A percentile compares a stretch with the other conserved stretches of the same genome.
phyloP scores from a whole-genome alignment of 495 filamentous ascomycete species.

The Lophium mytilinum region DNA sequence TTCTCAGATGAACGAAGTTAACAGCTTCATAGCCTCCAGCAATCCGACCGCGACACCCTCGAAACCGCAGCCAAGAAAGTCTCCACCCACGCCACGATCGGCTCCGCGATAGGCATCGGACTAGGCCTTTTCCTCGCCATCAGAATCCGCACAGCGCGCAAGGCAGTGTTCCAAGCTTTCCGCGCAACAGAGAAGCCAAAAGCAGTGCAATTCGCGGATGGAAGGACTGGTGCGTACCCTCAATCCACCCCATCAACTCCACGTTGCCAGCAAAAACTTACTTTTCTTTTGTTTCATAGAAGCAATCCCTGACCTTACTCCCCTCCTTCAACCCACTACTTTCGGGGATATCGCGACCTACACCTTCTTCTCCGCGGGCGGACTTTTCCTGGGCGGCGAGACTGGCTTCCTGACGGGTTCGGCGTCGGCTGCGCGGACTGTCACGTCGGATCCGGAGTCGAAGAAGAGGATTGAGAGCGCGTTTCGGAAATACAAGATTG shows the following conservation, averaged over 20 bases:
- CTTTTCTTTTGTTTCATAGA: slow-evolving; percentile 36
- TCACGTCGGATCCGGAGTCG: slow-evolving; percentile 47
- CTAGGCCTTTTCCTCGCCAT: slow-evolving; percentile 52
- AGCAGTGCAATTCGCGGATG: slow-evolving; percentile 53
- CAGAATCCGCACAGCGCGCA: slow-evolving; percentile 46
- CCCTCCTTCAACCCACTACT: slow-evolving; percentile 46
- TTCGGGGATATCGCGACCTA: slow-evolving; percentile 57
- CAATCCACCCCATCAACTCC: not conserved
- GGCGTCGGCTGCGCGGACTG: slow-evolving; percentile 41
- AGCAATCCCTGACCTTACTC: slow-evolving; percentile 52
- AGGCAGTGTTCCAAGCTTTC: slow-evolving; percentile 51
- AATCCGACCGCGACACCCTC: slow-evolving; percentile 52
- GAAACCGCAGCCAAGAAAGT: slow-evolving; percentile 45
- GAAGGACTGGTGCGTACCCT: slow-evolving; percentile 42
- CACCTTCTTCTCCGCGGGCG: slow-evolving; percentile 52
- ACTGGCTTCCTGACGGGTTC: slow-evolving; percentile 50
- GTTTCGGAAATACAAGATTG: slow-evolving; percentile 53
- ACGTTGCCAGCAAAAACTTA: not conserved
- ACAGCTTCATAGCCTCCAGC: slow-evolving; percentile 37
- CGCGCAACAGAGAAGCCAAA: slow-evolving; percentile 50
- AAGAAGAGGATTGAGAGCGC: slow-evolving; percentile 54
- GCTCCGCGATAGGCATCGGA: slow-evolving; percentile 51
- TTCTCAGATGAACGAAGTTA: not conserved
- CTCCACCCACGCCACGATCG: slow-evolving; percentile 46
- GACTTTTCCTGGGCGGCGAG: slow-evolving; percentile 58